Evolutionary conservation across 2,329 filamentous ascomycete genomes (phyloP), one percentile per base, ranked within the genome.

Genomic region (Zymoseptoria crescenta): DNA sequence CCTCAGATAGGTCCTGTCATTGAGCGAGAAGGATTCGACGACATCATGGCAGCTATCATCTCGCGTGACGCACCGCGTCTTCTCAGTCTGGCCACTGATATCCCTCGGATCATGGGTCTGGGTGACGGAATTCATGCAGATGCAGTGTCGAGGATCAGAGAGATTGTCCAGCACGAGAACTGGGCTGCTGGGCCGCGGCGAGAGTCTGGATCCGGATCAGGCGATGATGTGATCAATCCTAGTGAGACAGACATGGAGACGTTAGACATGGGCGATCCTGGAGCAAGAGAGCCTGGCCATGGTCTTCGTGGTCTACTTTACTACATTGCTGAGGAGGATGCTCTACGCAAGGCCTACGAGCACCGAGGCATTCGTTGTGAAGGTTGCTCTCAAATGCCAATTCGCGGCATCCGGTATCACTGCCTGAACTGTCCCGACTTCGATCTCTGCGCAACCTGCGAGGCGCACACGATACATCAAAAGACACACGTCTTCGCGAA

Each of bases 401-500:
- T 99, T 62, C 87, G 90, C 56, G 94, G 94, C 16, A 88, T 96
- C 61, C 85, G 94, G 59, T 30, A 49, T 77, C 88, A 92, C 60
- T 99, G 94, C 74, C 87, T 91, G 67, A 97, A 99, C 76, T 99
- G 94, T 72, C 85, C 89, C 64, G 93, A 99, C 74, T 97, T 91
- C 71, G 94, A 99, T 72, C 83, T 99, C 1, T 99, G 94, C 77
- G 91, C 96, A 71, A 87, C 87, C 7, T 99, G 94, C 75, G 93
- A 99, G 75, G 79, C 82, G 16, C 57, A 62, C 2, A 64, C 64
- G 4, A 74, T 78, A 59, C 93, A 96, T 71, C 85, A 83, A 69
- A 95, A 93, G 73, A 96, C 91, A 1, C 94, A 99, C 74, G 84
- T 97, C 52, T 97, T 99, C 75, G 96, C 95, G 80, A 97, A 97